A percentile compares a stretch with the other conserved stretches of the same genome.
These are phyloP conservation scores for Urostyla sp. DNA, from an alignment of 73 alveolate genomes.

Conservation along the genomic window DNA sequence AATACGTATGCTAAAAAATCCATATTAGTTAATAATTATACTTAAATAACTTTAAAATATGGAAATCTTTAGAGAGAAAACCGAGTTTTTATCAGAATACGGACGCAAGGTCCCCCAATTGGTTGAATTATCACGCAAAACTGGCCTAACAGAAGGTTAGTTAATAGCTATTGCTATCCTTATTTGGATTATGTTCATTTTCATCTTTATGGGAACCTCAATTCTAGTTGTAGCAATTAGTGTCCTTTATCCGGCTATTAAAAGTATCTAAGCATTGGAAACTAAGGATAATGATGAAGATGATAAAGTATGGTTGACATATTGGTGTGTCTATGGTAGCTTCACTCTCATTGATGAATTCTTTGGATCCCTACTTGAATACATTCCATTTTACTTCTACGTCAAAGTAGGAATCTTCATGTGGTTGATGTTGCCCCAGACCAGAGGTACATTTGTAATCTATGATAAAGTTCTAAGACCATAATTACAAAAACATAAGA, in stretches of 20 bases:
- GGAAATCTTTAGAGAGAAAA: slow-evolving; percentile 23
- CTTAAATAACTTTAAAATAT: slow-evolving; percentile 37
- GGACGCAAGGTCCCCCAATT: slow-evolving; percentile 56
- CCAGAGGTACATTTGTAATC: slow-evolving; percentile 71
- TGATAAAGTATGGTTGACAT: slow-evolving; percentile 89
- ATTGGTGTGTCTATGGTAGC: slow-evolving; percentile 84
- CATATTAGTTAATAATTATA: neutral
- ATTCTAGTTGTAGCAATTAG: slow-evolving; percentile 81
- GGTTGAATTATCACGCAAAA: slow-evolving; percentile 8
- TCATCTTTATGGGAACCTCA: slow-evolving; percentile 67
- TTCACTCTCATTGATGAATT: slow-evolving; percentile 76
- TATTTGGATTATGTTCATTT: slow-evolving; percentile 9
- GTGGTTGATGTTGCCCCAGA: slow-evolving; percentile 85
- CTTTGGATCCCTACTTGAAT: slow-evolving; percentile 64
- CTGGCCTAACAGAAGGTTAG: slow-evolving; percentile 47
- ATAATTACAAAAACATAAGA: slow-evolving; percentile 38
- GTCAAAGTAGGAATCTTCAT: slow-evolving; percentile 80
- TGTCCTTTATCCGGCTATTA: slow-evolving; percentile 84
- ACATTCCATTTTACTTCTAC: slow-evolving; percentile 84
- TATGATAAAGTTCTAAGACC: slow-evolving; percentile 53
- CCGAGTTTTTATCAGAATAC: slow-evolving; percentile 31
- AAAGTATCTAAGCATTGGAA: slow-evolving; percentile 87
- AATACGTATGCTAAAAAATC: neutral
- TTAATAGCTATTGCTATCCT: slow-evolving; percentile 30
- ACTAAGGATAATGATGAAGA: slow-evolving; percentile 69